These are phyloP conservation scores for Tanacetum coccineum DNA, from an alignment of 129 eudicot genomes.

Conservation along the genomic window DNA sequence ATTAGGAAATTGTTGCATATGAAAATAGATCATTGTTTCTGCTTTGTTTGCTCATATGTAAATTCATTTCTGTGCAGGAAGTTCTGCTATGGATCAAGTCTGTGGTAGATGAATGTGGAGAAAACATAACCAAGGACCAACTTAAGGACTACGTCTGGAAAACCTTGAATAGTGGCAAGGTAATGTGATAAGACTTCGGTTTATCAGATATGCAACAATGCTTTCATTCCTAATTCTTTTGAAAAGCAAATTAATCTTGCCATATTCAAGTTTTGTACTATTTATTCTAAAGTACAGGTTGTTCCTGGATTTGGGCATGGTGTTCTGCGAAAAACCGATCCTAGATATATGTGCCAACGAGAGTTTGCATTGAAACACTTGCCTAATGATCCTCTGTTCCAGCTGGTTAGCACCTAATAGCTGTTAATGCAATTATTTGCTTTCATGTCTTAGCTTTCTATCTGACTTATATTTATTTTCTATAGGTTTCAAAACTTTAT, in stretches of 20 bases:
- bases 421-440: neutral
- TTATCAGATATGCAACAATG: neutral
- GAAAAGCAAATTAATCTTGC: neutral
- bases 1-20: neutral
- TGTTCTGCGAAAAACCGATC: constrained; percentile 88
- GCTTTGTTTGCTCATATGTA: constrained; percentile 17
- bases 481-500: neutral
- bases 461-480: constrained; percentile 6
- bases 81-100: constrained; percentile 96
- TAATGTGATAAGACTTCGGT: constrained; percentile 15
- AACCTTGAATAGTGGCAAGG: constrained; percentile 99
- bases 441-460: neutral
- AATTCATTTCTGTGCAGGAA: constrained; percentile 56
- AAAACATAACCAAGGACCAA: constrained; percentile 71
- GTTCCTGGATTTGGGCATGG: constrained; percentile 98
- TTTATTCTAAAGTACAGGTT: constrained; percentile 45
- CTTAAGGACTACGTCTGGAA: constrained; percentile 94
- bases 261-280: too few relatives aligned
- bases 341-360: constrained; percentile 90
- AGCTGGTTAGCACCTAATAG: constrained; percentile 47
- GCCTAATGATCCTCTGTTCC: constrained; percentile 85
- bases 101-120: constrained; percentile 92
- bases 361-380: constrained; percentile 86
- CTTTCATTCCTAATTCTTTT: neutral
- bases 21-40: neutral